Conservation (phyloP, 1,284 basidiomycete species). For the Filobasidium uniguttulatum region DNA sequence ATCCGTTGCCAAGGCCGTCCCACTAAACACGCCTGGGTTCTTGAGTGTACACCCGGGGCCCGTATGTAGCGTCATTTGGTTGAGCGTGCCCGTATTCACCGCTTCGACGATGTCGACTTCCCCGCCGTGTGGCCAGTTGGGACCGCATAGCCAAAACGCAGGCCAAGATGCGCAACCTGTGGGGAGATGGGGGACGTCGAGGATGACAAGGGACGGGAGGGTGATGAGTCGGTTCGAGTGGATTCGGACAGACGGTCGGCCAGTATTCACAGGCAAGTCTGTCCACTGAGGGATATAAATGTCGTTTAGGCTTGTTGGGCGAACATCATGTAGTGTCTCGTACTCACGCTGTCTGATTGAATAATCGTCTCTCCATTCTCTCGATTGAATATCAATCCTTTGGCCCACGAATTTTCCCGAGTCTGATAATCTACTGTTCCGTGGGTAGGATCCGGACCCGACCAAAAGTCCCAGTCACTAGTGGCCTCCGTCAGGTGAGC, state of each 20-base stretch:
- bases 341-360: slow-evolving; percentile 8
- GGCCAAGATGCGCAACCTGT: slow-evolving; percentile 22
- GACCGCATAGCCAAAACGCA: slow-evolving; percentile 2
- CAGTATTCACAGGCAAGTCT: slow-evolving; percentile 21
- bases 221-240: slow-evolving; percentile 40
- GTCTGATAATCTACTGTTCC: slow-evolving; percentile 2
- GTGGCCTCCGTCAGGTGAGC: neutral
- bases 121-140: slow-evolving; percentile 44
- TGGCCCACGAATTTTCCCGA: neutral
- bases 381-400: slow-evolving; percentile 1
- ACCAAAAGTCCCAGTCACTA: neutral
- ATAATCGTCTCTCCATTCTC: slow-evolving; percentile 2
- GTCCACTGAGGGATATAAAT: neutral
- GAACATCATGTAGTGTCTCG: too few species aligned
- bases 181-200: slow-evolving; percentile 35
- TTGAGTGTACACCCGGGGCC: slow-evolving; percentile 40
- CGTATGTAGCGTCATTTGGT: slow-evolving; percentile 13
- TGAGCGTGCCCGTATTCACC: slow-evolving; percentile 22
- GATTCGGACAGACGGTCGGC: slow-evolving; percentile 14
- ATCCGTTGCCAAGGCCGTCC: slow-evolving; percentile 31
- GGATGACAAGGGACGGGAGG: slow-evolving; percentile 47
- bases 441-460: neutral
- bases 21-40: slow-evolving; percentile 3
- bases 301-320: neutral
- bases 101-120: slow-evolving; percentile 61